A percentile compares a stretch with the other conserved stretches of the same genome.
phyloP scores from a whole-genome alignment of 176 grass and related monocot genomes.

The Lolium rigidum region DNA sequence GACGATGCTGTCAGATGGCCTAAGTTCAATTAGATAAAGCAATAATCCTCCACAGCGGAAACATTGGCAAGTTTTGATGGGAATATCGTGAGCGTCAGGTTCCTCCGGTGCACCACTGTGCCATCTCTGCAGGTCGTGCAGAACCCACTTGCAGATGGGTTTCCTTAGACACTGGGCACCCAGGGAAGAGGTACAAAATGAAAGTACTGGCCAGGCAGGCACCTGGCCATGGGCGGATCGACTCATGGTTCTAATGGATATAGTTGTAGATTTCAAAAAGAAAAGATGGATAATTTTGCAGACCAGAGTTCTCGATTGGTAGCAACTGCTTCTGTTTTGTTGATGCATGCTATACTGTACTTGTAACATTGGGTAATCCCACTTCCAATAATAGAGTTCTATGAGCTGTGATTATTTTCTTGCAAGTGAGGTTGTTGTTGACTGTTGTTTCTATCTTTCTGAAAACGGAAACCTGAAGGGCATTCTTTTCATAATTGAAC shows the following conservation, averaged over 20 bases:
- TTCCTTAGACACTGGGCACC: not conserved
- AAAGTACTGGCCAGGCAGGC: not conserved
- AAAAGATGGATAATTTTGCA: not conserved
- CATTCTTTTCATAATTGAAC: too few species aligned
- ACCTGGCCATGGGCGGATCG: not conserved
- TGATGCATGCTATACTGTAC: not conserved
- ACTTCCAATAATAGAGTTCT: not conserved
- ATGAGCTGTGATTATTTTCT: not conserved
- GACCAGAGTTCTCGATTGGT: not conserved
- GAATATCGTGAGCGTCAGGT: not conserved
- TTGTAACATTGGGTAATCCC: conserved; percentile 17
- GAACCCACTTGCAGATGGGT: not conserved
- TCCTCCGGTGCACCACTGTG: not conserved
- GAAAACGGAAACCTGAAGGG: not conserved
- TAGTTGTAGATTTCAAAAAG: not conserved
- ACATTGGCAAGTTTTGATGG: not conserved
- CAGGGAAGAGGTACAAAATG: not conserved
- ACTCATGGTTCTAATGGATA: not conserved
- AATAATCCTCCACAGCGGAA: not conserved
- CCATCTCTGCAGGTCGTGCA: not conserved
- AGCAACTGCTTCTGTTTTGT: not conserved
- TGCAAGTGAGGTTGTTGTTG: not conserved
- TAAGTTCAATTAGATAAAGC: conserved; percentile 46
- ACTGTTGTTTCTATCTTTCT: not conserved
- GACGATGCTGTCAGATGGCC: conserved; percentile 58